Evolutionary conservation across 2,329 filamentous ascomycete species (phyloP).

Genomic region (Diplodia seriata): DNA sequence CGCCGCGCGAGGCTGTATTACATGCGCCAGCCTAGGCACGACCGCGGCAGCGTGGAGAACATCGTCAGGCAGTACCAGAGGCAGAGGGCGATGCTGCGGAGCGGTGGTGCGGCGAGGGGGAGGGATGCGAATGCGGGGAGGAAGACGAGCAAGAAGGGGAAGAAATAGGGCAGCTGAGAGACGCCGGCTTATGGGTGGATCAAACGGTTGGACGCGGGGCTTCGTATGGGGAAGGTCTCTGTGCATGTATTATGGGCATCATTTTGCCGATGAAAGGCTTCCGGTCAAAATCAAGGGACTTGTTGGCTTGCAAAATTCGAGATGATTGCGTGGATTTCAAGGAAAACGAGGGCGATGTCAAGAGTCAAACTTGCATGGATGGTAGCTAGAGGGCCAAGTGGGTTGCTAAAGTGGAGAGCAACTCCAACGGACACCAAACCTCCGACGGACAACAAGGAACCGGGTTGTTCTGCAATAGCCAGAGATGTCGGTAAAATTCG

Average conservation of each 20-base stretch:
- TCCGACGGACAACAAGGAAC: neutral
- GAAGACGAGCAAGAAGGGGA: conserved; percentile 37
- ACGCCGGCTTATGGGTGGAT: neutral
- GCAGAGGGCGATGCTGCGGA: conserved; percentile 45
- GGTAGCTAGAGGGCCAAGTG: neutral
- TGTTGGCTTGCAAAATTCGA: neutral
- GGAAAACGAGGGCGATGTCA: neutral
- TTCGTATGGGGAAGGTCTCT: neutral
- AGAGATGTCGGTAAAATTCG: neutral
- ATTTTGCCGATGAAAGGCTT: neutral
- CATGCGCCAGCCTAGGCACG: conserved; percentile 67
- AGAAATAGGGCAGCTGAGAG: neutral
- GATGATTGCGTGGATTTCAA: neutral
- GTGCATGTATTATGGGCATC: conserved; percentile 24
- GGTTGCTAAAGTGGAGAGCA: neutral
- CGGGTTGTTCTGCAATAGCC: neutral
- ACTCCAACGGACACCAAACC: neutral
- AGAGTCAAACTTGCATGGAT: neutral
- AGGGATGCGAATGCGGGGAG: conserved; percentile 39
- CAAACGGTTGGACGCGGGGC: neutral
- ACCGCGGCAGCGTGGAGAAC: conserved; percentile 49
- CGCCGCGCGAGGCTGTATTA: conserved; percentile 88
- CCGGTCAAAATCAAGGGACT: neutral
- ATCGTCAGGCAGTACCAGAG: conserved; percentile 47
- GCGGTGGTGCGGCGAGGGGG: conserved; percentile 32